phyloP scores from a whole-genome alignment of 23 red algal species.

The Gracilaria gracilis region DNA sequence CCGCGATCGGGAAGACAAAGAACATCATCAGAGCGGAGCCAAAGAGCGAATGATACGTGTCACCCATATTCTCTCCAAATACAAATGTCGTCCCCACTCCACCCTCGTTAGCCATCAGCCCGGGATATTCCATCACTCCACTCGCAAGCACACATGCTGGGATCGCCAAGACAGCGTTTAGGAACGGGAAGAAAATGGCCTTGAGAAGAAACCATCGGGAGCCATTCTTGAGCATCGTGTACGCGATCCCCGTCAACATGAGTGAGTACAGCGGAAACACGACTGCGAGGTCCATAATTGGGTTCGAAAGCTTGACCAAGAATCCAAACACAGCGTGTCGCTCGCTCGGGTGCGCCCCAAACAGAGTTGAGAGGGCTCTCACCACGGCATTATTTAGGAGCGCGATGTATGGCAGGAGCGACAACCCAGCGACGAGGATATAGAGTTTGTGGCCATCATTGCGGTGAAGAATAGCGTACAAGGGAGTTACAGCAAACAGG shows the following conservation, averaged over 20 bases:
- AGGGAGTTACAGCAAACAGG: not conserved
- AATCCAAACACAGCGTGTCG: not conserved
- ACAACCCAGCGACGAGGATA: not conserved
- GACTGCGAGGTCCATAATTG: conserved; percentile 11
- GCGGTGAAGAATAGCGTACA: not conserved
- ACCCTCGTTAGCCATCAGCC: not conserved
- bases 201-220: not conserved
- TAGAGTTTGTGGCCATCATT: conserved; percentile 31
- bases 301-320: not conserved
- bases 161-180: not conserved
- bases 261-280: conserved; percentile 6
- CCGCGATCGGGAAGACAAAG: not conserved
- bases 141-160: conserved; percentile 9
- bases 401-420: not conserved
- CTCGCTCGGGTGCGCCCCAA: not conserved
- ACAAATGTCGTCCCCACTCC: not conserved
- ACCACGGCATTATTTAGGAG: conserved; percentile 13
- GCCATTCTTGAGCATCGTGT: conserved; percentile 9
- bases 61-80: conserved; percentile 22
- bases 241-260: not conserved
- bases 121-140: conserved; percentile 4
- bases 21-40: not conserved
- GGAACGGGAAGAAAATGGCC: conserved; percentile 17
- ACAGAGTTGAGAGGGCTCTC: not conserved
- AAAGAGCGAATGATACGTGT: conserved; percentile 4